Percentiles rank a stretch among this genome's conserved stretches.
Evolutionary conservation across 2,329 filamentous ascomycete genomes (phyloP).

Genomic region (Pseudohalonectria lignicola): DNA sequence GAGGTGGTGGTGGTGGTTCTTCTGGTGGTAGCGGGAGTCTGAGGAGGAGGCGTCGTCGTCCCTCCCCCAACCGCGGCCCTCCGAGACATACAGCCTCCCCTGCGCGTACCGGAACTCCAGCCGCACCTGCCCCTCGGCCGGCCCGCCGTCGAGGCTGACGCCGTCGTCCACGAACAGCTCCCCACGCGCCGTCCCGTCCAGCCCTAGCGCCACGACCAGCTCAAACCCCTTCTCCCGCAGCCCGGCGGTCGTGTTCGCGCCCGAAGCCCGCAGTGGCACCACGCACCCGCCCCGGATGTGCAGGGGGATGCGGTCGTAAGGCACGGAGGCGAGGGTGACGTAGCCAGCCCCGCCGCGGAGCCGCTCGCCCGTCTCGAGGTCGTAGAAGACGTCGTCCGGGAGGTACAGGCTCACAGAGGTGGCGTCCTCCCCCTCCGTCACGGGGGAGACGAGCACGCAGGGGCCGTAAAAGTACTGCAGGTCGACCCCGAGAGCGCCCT

Average conservation of each 20-base stretch:
- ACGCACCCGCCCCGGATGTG: constrained; percentile 60
- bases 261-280: constrained; percentile 56
- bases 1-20: too few relatives aligned
- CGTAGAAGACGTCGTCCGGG: constrained; percentile 34
- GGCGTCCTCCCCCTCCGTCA: constrained; percentile 29
- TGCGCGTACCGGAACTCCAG: too few relatives aligned
- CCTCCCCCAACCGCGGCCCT: too few relatives aligned
- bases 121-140: too few relatives aligned
- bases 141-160: constrained; percentile 46
- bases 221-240: constrained; percentile 56
- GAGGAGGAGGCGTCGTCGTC: too few relatives aligned
- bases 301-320: constrained; percentile 60
- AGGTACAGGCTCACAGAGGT: constrained; percentile 35
- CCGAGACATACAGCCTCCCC: too few relatives aligned
- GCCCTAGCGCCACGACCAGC: constrained; percentile 49
- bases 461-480: constrained; percentile 40
- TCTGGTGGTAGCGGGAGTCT: too few relatives aligned
- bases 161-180: constrained; percentile 67
- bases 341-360: constrained; percentile 27
- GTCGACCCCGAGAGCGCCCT: constrained; percentile 31
- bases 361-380: constrained; percentile 31
- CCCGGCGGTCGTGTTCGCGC: constrained; percentile 53
- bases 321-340: constrained; percentile 25
- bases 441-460: constrained; percentile 34
- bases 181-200: constrained; percentile 44